Conservation (phyloP, 2,329 filamentous ascomycete species). For the Pyricularia grisea region DNA sequence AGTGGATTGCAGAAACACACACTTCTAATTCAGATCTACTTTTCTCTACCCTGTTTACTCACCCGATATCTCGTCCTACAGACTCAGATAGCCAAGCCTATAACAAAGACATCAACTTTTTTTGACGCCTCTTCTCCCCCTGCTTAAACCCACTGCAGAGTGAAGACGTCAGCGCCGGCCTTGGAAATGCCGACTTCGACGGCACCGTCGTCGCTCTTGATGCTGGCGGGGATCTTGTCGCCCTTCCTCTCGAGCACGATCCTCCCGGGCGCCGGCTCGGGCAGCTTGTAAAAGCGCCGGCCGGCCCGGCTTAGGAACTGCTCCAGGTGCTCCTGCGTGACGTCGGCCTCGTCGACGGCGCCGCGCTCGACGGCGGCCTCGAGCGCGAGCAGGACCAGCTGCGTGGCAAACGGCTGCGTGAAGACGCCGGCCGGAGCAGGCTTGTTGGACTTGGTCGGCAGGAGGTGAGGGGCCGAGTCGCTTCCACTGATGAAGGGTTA, state of each 20-base stretch:
- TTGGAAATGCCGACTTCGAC: conserved; percentile 34
- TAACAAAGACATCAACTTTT: not conserved
- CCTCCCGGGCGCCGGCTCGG: conserved; percentile 16
- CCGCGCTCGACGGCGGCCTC: conserved; percentile 50
- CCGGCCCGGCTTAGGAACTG: conserved; percentile 45
- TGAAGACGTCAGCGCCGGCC: conserved; percentile 30
- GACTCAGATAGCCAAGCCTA: not conserved
- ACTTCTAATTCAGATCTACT: not conserved
- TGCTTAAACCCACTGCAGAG: conserved; percentile 22
- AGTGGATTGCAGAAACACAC: not conserved
- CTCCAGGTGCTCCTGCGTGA: conserved; percentile 44
- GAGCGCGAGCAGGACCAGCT: conserved; percentile 48
- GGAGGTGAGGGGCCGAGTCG: conserved; percentile 62
- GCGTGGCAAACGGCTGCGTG: conserved; percentile 61
- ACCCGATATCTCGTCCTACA: not conserved
- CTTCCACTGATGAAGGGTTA: conserved; percentile 32
- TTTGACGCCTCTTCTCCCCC: not conserved
- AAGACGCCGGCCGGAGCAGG: conserved; percentile 64
- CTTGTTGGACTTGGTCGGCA: conserved; percentile 40
- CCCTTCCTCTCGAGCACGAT: conserved; percentile 30
- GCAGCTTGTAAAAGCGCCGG: conserved; percentile 42
- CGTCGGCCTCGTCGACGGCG: conserved; percentile 37
- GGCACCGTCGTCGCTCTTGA: conserved; percentile 25
- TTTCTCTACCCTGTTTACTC: not conserved
- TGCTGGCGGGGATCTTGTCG: conserved; percentile 28